Evolutionary conservation across 2,329 filamentous ascomycete genomes (phyloP).

Genomic region (Capronia americana): DNA sequence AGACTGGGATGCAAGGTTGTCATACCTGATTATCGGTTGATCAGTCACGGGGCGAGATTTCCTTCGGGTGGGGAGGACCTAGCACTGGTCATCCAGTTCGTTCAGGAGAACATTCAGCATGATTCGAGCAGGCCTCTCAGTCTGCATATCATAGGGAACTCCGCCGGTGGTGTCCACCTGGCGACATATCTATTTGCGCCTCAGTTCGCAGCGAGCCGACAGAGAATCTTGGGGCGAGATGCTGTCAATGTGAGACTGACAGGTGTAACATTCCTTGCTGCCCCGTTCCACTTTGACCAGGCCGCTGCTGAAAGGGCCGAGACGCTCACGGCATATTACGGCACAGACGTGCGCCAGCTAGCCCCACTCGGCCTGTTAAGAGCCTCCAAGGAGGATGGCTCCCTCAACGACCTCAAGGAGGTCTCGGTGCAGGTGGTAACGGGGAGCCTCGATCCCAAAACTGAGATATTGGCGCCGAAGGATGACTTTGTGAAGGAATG

Average conservation of each 20-base stretch:
- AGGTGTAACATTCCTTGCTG: constrained; percentile 11
- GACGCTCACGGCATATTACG: constrained; percentile 26
- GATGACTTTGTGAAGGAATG: constrained; percentile 30
- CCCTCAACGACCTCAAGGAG: constrained; percentile 12
- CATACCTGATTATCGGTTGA: constrained; percentile 50
- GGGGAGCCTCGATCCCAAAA: constrained; percentile 30
- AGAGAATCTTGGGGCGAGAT: neutral
- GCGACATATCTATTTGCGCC: constrained; percentile 46
- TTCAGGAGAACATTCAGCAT: constrained; percentile 36
- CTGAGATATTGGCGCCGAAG: constrained; percentile 30
- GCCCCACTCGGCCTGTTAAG: constrained; percentile 29
- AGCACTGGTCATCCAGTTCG: constrained; percentile 47
- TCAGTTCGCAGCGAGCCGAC: constrained; percentile 20
- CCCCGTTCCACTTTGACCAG: constrained; percentile 12
- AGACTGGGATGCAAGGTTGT: constrained; percentile 46
- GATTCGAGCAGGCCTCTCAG: constrained; percentile 42
- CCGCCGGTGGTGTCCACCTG: constrained; percentile 50
- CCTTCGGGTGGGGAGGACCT: constrained; percentile 53
- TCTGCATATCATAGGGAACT: constrained; percentile 51
- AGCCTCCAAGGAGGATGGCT: constrained; percentile 11
- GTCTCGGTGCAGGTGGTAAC: constrained; percentile 22
- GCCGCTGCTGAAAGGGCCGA: constrained; percentile 10
- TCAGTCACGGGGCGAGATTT: constrained; percentile 49
- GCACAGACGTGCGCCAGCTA: constrained; percentile 5
- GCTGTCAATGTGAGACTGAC: neutral